A percentile compares a stretch with the other conserved stretches of the same genome.
Evolutionary conservation across 2,329 filamentous ascomycete genomes (phyloP).

Genomic region (Fusarium duplospermum): DNA sequence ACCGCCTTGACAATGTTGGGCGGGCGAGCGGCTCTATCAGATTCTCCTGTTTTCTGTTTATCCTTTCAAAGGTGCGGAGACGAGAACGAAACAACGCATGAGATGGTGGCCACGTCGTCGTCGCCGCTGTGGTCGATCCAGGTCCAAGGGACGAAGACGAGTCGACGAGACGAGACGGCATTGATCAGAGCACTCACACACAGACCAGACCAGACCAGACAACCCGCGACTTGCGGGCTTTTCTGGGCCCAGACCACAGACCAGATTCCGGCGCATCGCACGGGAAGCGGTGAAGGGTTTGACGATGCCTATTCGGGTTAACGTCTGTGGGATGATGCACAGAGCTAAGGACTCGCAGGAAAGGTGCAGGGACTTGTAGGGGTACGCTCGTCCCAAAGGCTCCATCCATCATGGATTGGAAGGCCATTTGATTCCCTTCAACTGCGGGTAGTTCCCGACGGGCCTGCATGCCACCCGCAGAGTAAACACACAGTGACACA

Average conservation of each 20-base stretch:
- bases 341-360: constrained; percentile 37
- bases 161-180: constrained; percentile 18
- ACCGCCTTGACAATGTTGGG: constrained; percentile 37
- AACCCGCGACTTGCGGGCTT: constrained; percentile 34
- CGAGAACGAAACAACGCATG: constrained; percentile 17
- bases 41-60: constrained; percentile 7
- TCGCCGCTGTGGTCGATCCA: constrained; percentile 25
- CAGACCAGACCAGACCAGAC: not conserved
- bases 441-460: constrained; percentile 20
- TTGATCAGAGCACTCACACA: constrained; percentile 10
- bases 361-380: constrained; percentile 31
- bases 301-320: constrained; percentile 43
- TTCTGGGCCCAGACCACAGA: constrained; percentile 21
- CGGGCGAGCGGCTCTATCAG: constrained; percentile 19
- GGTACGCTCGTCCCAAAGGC: constrained; percentile 1
- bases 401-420: not conserved
- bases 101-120: constrained; percentile 32
- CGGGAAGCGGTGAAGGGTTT: constrained; percentile 44
- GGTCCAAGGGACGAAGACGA: constrained; percentile 15
- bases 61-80: constrained; percentile 16
- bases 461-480: constrained; percentile 11
- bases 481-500: constrained; percentile 5
- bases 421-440: not conserved
- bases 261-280: constrained; percentile 25
- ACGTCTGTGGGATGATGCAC: constrained; percentile 39